Evolutionary conservation across 108 stramenopile genomes (phyloP).

Genomic region (Pseudonitzschia multistriata): DNA sequence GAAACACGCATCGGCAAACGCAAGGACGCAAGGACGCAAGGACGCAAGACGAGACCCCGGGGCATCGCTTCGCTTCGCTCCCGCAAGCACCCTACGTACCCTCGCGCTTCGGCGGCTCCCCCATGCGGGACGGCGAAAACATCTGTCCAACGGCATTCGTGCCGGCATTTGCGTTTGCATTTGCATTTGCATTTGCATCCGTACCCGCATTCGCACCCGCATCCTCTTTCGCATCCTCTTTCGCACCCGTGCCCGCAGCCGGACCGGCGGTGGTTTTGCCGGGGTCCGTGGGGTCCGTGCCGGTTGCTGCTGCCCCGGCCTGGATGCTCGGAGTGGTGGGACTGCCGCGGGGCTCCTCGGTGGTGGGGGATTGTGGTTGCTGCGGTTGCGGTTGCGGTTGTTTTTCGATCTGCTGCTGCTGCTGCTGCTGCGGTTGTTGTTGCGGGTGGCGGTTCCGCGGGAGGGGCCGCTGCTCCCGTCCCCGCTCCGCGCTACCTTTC

Average conservation of each 20-base stretch:
- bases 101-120: conserved; percentile 17
- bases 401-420: neutral
- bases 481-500: no score
- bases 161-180: no score
- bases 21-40: no score
- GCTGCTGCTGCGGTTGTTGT: neutral
- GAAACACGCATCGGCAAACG: neutral
- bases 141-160: conserved; percentile 2
- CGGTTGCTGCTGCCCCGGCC: no score
- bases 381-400: neutral
- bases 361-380: no score
- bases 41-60: no score
- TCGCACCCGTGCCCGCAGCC: neutral
- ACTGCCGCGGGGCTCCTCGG: no score
- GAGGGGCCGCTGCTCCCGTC: neutral
- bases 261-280: neutral
- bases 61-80: no score
- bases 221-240: no score
- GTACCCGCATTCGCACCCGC: no score
- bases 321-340: no score
- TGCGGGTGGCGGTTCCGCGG: neutral
- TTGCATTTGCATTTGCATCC: neutral
- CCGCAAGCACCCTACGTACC: conserved; percentile 31
- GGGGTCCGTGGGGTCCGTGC: no score
- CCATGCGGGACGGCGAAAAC: conserved; percentile 25